phyloP scores from a whole-genome alignment of 495 filamentous ascomycete species.

The Amphirosellinia nigrospora region DNA sequence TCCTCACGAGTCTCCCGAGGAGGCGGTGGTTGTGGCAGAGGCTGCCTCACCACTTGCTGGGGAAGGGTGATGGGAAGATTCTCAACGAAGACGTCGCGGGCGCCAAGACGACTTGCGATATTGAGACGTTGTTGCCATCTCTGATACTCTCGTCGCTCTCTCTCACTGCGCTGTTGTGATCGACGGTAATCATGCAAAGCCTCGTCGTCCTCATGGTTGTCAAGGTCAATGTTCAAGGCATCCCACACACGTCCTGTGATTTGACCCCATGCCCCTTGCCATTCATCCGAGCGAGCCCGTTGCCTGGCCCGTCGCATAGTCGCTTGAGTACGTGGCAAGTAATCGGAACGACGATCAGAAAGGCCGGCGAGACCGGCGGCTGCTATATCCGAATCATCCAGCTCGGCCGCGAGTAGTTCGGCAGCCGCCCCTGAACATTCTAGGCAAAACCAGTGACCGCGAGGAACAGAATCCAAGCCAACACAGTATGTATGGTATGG shows the following conservation, averaged over 20 bases:
- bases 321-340: conserved; percentile 57
- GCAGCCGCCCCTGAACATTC: conserved; percentile 59
- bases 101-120: conserved; percentile 78
- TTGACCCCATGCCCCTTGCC: conserved; percentile 62
- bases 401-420: conserved; percentile 53
- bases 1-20: conserved; percentile 78
- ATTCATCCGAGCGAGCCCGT: conserved; percentile 56
- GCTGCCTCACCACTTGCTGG: conserved; percentile 35
- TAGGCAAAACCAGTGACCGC: conserved; percentile 83
- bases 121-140: conserved; percentile 81
- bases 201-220: conserved; percentile 87
- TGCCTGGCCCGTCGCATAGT: conserved; percentile 52
- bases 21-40: conserved; percentile 43
- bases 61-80: conserved; percentile 51
- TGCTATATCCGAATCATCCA: conserved; percentile 47
- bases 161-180: conserved; percentile 63
- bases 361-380: conserved; percentile 22
- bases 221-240: conserved; percentile 76
- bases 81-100: conserved; percentile 68
- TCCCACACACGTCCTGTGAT: conserved; percentile 58
- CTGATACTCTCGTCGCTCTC: conserved; percentile 69
- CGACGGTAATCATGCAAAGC: conserved; percentile 53
- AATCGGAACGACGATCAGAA: conserved; percentile 33
- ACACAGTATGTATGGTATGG: conserved; percentile 87
- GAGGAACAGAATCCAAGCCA: conserved; percentile 74